phyloP scores from a whole-genome alignment of 1,284 basidiomycete species.

The Ceratobasidium sp. region DNA sequence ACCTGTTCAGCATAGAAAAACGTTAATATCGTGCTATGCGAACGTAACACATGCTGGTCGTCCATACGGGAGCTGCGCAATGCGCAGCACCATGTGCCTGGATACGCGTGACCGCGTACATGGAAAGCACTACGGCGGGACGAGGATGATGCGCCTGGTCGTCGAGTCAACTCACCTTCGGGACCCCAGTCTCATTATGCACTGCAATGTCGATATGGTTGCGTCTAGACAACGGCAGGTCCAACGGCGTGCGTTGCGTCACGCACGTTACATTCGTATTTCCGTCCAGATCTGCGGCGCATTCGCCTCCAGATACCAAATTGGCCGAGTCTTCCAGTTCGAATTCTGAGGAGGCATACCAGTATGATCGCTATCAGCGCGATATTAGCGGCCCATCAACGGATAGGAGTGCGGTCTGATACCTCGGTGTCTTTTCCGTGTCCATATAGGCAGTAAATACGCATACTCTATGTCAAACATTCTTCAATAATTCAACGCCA shows the following conservation, averaged over 20 bases:
- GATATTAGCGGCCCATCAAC: slow-evolving; percentile 1
- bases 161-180: slow-evolving; percentile 64
- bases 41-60: too few species aligned
- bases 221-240: slow-evolving; percentile 70
- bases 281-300: slow-evolving; percentile 63
- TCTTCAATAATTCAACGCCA: not conserved
- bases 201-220: slow-evolving; percentile 90
- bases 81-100: too few species aligned
- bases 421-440: slow-evolving; percentile 98
- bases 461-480: slow-evolving; percentile 66
- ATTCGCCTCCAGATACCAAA: slow-evolving; percentile 13
- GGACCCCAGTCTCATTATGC: slow-evolving; percentile 71
- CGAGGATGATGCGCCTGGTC: too few species aligned
- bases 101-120: too few species aligned
- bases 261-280: slow-evolving; percentile 74
- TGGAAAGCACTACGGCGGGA: too few species aligned
- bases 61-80: too few species aligned
- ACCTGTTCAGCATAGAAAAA: slow-evolving; percentile 60
- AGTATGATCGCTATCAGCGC: slow-evolving; percentile 77
- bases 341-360: slow-evolving; percentile 60
- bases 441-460: slow-evolving; percentile 94
- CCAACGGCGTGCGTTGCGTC: slow-evolving; percentile 65
- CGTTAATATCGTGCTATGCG: too few species aligned
- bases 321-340: slow-evolving; percentile 33
- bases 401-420: slow-evolving; percentile 60